Evolutionary conservation across 306 rosid genomes (phyloP).

Genomic region (Comarum palustre): DNA sequence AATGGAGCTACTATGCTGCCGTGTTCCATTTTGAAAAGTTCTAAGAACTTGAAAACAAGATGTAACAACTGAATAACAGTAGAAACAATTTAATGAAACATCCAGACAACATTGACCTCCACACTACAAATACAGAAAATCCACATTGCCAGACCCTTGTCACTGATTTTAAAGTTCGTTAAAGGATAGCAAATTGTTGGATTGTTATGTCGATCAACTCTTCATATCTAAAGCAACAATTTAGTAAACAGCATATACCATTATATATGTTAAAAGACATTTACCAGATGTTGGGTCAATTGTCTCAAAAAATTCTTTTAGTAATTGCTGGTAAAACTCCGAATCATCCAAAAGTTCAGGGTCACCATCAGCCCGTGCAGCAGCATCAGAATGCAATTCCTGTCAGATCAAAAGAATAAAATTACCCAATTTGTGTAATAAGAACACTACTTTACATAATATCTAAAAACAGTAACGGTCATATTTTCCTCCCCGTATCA

Average conservation of each 20-base stretch:
- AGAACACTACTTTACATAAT: neutral
- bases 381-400: constrained; percentile 48
- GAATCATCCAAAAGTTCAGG: constrained; percentile 84
- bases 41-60: neutral
- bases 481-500: neutral
- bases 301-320: constrained; percentile 80
- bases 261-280: neutral
- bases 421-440: neutral
- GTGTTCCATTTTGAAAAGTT: neutral
- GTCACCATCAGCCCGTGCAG: constrained; percentile 42
- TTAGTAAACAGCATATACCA: neutral
- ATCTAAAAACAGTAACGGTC: neutral
- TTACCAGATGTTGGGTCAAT: constrained; percentile 79
- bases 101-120: neutral
- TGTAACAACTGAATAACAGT: neutral
- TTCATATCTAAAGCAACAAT: neutral
- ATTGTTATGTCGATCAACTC: neutral
- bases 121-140: neutral
- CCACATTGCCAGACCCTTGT: neutral
- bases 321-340: constrained; percentile 81
- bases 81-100: neutral
- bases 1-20: neutral
- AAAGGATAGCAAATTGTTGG: neutral
- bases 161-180: neutral
- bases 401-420: constrained; percentile 24